Percentiles rank a stretch among this genome's conserved stretches.
These are phyloP conservation scores for Leishmania tarentolae DNA, from an alignment of 208 protist species.

Conservation along the genomic window DNA sequence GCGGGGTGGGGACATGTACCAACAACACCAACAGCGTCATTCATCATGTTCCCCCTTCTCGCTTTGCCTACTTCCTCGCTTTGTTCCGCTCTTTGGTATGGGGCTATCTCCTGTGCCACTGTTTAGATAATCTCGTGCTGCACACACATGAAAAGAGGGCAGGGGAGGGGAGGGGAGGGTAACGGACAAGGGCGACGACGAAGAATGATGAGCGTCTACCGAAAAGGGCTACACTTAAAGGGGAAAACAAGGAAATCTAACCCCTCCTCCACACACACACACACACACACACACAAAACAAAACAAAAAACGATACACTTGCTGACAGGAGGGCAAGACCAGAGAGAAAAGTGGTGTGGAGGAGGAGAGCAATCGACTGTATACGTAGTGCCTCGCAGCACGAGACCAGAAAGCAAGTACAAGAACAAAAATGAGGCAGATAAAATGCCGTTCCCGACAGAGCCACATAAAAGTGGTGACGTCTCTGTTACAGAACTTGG, in stretches of 20 bases:
- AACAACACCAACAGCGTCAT: neutral
- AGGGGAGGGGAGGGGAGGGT: too few species aligned
- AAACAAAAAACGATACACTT: neutral
- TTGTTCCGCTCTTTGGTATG: neutral
- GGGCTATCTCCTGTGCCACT: neutral
- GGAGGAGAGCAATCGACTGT: neutral
- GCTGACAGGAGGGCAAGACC: neutral
- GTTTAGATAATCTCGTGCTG: neutral
- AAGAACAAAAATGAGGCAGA: neutral
- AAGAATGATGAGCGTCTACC: neutral
- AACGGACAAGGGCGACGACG: too few species aligned
- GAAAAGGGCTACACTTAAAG: neutral
- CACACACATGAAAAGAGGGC: neutral
- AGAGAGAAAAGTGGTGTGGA: neutral
- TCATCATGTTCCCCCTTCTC: neutral
- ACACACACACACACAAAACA: neutral
- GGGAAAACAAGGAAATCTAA: neutral
- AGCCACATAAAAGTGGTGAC: neutral
- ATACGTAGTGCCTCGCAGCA: neutral
- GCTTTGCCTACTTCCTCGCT: too few species aligned
- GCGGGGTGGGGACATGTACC: neutral
- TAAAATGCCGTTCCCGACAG: neutral
- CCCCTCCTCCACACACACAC: neutral
- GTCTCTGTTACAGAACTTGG: neutral
- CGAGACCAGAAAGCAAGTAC: neutral